A percentile compares a stretch with the other conserved stretches of the same genome.
Evolutionary conservation across 352 stramenopile species (phyloP).

Genomic region (Discostella stelligera): DNA sequence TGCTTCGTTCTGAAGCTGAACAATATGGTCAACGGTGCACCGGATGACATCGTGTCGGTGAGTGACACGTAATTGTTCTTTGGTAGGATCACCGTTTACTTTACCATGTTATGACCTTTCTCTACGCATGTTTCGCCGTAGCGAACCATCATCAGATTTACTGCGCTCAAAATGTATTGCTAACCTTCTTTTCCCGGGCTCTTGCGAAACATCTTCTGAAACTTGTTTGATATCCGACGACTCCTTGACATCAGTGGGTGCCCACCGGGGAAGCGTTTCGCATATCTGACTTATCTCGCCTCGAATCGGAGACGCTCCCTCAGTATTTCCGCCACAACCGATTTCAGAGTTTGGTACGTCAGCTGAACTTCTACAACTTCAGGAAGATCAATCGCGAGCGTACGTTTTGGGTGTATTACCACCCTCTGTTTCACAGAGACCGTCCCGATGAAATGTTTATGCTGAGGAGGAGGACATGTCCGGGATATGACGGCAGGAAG

Average conservation of each 20-base stretch:
- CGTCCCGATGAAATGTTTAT: slow-evolving; percentile 66
- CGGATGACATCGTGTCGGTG: slow-evolving; percentile 79
- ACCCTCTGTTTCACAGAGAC: slow-evolving; percentile 81
- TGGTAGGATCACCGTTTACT: slow-evolving; percentile 12
- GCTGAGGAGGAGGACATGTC: slow-evolving; percentile 72
- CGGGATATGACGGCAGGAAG: slow-evolving; percentile 75
- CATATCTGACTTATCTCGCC: slow-evolving; percentile 71
- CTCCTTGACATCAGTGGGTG: too few species aligned
- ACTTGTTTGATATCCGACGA: not conserved
- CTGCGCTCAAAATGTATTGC: not conserved
- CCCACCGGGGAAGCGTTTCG: slow-evolving; percentile 76
- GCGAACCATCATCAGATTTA: not conserved
- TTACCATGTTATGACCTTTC: not conserved
- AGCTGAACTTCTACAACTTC: slow-evolving; percentile 83
- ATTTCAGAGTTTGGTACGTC: slow-evolving; percentile 77
- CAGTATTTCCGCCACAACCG: slow-evolving; percentile 78
- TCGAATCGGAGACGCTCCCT: slow-evolving; percentile 78
- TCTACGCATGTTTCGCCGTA: not conserved
- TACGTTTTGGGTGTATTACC: slow-evolving; percentile 83
- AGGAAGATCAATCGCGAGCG: slow-evolving; percentile 81
- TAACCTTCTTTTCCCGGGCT: slow-evolving; percentile 1
- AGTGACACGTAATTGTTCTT: slow-evolving; percentile 55
- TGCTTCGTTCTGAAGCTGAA: slow-evolving; percentile 80
- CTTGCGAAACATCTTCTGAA: not conserved
- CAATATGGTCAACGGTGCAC: slow-evolving; percentile 79